Evolutionary conservation across 176 grass and related monocot species (phyloP).

Genomic region (Musa schizocarpa): DNA sequence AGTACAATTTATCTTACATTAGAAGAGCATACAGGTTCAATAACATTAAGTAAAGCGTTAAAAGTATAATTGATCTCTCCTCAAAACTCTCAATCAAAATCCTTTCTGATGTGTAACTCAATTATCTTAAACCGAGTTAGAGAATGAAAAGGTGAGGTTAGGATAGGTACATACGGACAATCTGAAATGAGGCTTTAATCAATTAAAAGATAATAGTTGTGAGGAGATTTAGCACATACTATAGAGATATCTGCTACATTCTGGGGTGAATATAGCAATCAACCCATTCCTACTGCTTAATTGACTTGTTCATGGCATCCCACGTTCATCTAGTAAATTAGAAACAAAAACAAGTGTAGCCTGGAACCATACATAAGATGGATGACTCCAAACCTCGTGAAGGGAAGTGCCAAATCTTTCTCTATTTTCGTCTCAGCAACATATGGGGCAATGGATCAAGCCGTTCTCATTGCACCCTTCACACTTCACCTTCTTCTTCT

Average conservation of each 20-base stretch:
- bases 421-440: constrained; percentile 28
- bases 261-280: background rate
- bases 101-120: no score
- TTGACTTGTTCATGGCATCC: background rate
- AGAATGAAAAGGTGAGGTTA: no score
- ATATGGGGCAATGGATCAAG: constrained; percentile 80
- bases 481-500: constrained; percentile 54
- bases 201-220: background rate
- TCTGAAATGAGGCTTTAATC: background rate
- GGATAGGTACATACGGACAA: no score
- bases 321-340: background rate
- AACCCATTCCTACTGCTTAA: constrained; percentile 2
- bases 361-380: background rate
- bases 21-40: no score
- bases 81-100: no score
- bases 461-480: constrained; percentile 91
- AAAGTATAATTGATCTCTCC: no score
- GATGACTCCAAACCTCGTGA: background rate
- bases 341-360: background rate
- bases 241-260: background rate
- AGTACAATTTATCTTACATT: no score
- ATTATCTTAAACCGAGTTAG: no score
- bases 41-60: no score
- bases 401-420: background rate
- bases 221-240: background rate